Conservation (phyloP, 208 protist species). For the Leishmania martiniquensis region DNA sequence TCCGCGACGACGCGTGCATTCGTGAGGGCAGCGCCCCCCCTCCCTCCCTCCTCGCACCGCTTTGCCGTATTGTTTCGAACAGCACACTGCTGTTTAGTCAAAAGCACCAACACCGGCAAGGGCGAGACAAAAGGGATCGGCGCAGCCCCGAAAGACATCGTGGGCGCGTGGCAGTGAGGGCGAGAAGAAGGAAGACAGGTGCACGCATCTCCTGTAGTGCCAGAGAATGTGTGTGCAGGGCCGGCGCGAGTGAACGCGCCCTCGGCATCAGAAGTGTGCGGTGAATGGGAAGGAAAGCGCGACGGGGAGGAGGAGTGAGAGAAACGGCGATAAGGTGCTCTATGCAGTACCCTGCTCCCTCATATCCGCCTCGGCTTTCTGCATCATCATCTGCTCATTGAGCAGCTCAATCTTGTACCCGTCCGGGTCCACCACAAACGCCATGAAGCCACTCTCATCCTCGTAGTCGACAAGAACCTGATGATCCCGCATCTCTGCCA, state of each 20-base stretch:
- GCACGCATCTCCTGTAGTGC: background rate
- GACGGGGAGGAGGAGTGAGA: background rate
- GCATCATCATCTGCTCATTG: conserved; percentile 77
- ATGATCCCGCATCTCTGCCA: conserved; percentile 47
- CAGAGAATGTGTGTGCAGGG: background rate
- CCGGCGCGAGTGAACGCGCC: background rate
- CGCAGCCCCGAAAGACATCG: background rate
- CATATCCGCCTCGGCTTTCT: conserved; percentile 59
- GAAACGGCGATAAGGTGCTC: background rate
- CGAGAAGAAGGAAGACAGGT: background rate
- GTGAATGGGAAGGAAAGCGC: no score
- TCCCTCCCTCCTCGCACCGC: background rate
- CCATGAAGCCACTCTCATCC: conserved; percentile 78
- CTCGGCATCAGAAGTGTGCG: background rate
- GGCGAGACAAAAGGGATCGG: background rate
- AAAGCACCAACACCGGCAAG: background rate
- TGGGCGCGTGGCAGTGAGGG: background rate
- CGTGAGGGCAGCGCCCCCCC: no score
- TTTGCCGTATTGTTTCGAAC: no score
- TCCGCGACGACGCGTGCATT: no score
- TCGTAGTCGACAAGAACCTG: conserved; percentile 78
- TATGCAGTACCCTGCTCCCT: conserved; percentile 73
- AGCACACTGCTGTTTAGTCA: background rate
- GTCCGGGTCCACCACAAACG: conserved; percentile 85
- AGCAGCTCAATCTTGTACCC: conserved; percentile 89